phyloP scores from a whole-genome alignment of 768 basidiomycete genomes.

The Neoboletus magnificus region DNA sequence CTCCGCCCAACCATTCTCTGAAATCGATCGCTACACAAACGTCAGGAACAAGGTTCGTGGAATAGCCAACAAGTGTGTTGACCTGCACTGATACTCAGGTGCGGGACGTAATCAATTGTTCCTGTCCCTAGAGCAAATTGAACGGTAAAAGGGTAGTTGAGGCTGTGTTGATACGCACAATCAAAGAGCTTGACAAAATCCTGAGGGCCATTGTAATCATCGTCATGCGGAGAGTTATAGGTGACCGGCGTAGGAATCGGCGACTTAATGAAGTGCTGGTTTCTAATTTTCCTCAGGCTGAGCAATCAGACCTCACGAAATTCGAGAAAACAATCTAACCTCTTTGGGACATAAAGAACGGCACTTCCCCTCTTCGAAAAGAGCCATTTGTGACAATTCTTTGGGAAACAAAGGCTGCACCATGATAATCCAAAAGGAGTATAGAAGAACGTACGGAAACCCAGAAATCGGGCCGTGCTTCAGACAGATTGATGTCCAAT shows the following conservation, averaged over 20 bases:
- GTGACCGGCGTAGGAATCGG: constrained; percentile 53
- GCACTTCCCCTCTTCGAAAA: constrained; percentile 65
- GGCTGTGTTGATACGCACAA: constrained; percentile 22
- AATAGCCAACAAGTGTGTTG: background rate
- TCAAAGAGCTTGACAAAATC: constrained; percentile 52
- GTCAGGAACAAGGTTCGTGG: constrained; percentile 1
- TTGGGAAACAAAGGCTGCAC: background rate
- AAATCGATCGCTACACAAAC: constrained; percentile 61
- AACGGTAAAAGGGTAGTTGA: background rate
- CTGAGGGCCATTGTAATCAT: constrained; percentile 24
- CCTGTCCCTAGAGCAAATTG: constrained; percentile 50
- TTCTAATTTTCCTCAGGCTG: constrained; percentile 35
- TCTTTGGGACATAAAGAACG: constrained; percentile 68
- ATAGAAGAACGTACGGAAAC: constrained; percentile 49
- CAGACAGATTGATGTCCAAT: constrained; percentile 52
- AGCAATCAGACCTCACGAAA: background rate
- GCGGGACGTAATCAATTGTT: constrained; percentile 54
- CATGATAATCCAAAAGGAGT: background rate
- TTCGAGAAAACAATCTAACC: constrained; percentile 33
- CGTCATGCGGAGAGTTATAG: constrained; percentile 49
- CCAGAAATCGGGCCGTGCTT: constrained; percentile 70
- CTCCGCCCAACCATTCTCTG: constrained; percentile 71
- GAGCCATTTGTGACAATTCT: constrained; percentile 90
- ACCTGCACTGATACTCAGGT: constrained; percentile 56
- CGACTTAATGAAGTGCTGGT: constrained; percentile 60